phyloP scores from a whole-genome alignment of 768 basidiomycete genomes.

The Tulasnella sp. region DNA sequence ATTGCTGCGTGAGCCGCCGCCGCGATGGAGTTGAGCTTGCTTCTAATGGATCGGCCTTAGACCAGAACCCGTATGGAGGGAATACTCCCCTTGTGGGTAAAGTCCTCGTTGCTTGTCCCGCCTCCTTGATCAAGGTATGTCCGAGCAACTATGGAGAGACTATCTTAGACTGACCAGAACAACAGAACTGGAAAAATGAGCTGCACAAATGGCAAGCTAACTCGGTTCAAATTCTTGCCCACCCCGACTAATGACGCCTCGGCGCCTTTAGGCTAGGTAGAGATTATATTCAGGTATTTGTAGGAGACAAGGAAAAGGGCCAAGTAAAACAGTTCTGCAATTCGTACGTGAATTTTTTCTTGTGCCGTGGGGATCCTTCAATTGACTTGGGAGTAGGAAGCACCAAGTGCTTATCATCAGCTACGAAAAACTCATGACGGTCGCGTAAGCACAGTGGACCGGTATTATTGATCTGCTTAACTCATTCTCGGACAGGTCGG shows the following conservation, averaged over 20 bases:
- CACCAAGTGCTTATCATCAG: conserved; percentile 90
- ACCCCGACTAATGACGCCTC: not conserved
- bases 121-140: conserved; percentile 79
- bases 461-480: not conserved
- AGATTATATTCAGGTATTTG: conserved; percentile 60
- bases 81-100: conserved; percentile 66
- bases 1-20: conserved; percentile 67
- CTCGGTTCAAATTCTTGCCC: conserved; percentile 38
- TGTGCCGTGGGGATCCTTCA: not conserved
- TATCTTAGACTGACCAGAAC: not conserved
- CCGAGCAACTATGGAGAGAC: not conserved
- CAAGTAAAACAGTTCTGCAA: conserved; percentile 72
- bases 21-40: not conserved
- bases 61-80: conserved; percentile 79
- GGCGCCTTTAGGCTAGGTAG: conserved; percentile 52
- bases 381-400: conserved; percentile 50
- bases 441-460: not conserved
- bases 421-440: conserved; percentile 72
- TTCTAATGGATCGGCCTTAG: conserved; percentile 47
- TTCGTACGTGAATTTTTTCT: conserved; percentile 54
- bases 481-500: conserved; percentile 47
- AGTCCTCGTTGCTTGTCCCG: conserved; percentile 91
- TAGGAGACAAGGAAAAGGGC: conserved; percentile 61
- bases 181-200: conserved; percentile 92
- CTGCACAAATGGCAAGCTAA: conserved; percentile 89